Evolutionary conservation across 192 early-diverging fungal species (phyloP).

Genomic region (Haplosporangium gracile): DNA sequence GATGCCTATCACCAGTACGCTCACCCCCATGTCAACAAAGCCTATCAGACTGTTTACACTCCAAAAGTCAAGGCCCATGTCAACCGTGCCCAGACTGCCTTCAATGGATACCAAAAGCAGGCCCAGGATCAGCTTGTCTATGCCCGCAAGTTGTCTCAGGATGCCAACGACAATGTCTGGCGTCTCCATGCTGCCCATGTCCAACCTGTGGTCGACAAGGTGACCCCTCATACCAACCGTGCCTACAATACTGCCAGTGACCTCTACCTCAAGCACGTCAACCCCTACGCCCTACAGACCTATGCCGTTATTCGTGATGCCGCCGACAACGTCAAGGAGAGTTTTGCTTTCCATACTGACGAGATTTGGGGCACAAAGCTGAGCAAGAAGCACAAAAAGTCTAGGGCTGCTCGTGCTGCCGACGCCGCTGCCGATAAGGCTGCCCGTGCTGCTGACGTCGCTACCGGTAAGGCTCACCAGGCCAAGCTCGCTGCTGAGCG

Average conservation of each 20-base stretch:
- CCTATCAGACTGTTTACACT: conserved; percentile 29
- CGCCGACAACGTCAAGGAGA: conserved; percentile 15
- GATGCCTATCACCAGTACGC: conserved; percentile 35
- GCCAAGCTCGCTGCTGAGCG: conserved; percentile 5
- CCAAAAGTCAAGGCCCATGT: conserved; percentile 33
- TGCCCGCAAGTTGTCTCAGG: conserved; percentile 1
- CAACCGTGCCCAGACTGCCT: conserved; percentile 17
- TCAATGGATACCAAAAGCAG: conserved; percentile 34
- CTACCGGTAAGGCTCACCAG: neutral
- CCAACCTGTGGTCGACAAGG: conserved; percentile 36
- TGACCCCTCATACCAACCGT: conserved; percentile 27
- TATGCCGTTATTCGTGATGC: conserved; percentile 24
- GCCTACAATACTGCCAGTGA: conserved; percentile 14
- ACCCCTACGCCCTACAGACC: conserved; percentile 30
- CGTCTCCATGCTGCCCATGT: conserved; percentile 20
- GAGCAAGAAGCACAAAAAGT: conserved; percentile 27
- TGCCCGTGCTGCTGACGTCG: conserved; percentile 5
- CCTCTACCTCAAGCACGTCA: conserved; percentile 36
- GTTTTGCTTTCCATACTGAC: conserved; percentile 35
- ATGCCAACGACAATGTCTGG: conserved; percentile 20
- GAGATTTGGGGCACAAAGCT: conserved; percentile 43
- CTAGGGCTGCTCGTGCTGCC: conserved; percentile 11
- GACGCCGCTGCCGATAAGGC: conserved; percentile 3
- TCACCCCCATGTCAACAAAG: conserved; percentile 39
- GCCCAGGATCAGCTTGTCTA: conserved; percentile 12